A percentile compares a stretch with the other conserved stretches of the same genome.
These are phyloP conservation scores for Didymella segeticola DNA, from an alignment of 2,329 filamentous ascomycete species.

Conservation along the genomic window DNA sequence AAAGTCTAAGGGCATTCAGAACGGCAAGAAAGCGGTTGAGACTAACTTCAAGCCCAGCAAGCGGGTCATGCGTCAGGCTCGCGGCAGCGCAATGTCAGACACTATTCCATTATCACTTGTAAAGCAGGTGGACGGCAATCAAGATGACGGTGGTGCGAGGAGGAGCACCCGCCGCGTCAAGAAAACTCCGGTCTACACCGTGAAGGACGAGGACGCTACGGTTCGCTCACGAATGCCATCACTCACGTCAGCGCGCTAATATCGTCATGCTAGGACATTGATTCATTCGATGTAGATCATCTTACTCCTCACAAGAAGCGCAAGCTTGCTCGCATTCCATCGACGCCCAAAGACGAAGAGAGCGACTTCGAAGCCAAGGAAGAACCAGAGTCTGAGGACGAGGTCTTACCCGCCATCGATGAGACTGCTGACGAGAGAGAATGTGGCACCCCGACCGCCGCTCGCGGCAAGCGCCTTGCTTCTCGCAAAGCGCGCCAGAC, in stretches of 20 bases:
- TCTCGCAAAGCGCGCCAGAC: conserved; percentile 18
- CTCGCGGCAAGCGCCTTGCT: conserved; percentile 14
- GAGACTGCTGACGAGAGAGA: conserved; percentile 6
- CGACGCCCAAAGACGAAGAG: conserved; percentile 16
- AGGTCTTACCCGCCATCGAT: background rate
- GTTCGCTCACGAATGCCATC: background rate
- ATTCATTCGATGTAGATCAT: conserved; percentile 5
- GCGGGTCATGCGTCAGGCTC: background rate
- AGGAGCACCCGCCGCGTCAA: conserved; percentile 10
- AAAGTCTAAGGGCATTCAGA: background rate
- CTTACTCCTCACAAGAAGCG: conserved; percentile 20
- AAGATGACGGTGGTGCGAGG: background rate
- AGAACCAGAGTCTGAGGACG: conserved; percentile 20
- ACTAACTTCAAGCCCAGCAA: background rate
- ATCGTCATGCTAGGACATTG: conserved; percentile 13
- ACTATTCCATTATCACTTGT: background rate
- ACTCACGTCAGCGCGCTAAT: background rate
- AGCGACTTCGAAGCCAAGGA: conserved; percentile 25
- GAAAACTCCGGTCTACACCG: conserved; percentile 4
- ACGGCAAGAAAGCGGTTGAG: background rate
- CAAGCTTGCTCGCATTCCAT: conserved; percentile 7
- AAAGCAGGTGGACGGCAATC: background rate
- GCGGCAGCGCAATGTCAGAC: background rate
- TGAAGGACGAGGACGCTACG: conserved; percentile 9
- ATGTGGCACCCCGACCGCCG: background rate